These are phyloP conservation scores for Ichthyophthirius multifiliis DNA, from an alignment of 169 alveolate genomes.

Conservation along the genomic window DNA sequence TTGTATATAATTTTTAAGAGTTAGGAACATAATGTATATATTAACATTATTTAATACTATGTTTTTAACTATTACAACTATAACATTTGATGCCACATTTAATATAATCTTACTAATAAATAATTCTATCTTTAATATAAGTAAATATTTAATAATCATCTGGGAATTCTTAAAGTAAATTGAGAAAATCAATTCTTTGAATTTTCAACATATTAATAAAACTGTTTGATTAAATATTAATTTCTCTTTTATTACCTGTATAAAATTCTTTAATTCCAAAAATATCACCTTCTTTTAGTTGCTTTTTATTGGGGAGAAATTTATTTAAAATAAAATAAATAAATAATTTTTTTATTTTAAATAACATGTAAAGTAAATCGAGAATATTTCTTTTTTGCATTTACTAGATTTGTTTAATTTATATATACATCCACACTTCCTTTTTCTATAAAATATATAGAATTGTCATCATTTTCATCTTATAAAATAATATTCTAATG, in stretches of 20 bases:
- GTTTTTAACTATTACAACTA: too few species aligned
- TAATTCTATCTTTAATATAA: slow-evolving; percentile 13
- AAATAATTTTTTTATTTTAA: too few species aligned
- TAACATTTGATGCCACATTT: too few species aligned
- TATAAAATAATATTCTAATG: neutral
- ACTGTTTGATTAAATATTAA: slow-evolving; percentile 8
- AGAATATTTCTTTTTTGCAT: too few species aligned
- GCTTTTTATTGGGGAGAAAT: too few species aligned
- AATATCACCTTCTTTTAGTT: slow-evolving; percentile 18
- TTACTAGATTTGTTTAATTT: too few species aligned
- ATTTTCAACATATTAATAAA: slow-evolving; percentile 23
- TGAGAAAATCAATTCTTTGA: slow-evolving; percentile 20
- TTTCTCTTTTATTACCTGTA: slow-evolving; percentile 22
- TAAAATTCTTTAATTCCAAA: slow-evolving; percentile 29
- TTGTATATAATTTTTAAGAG: too few species aligned
- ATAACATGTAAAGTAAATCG: too few species aligned
- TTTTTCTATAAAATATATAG: neutral
- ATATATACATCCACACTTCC: neutral
- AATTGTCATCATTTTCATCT: neutral
- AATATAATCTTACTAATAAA: slow-evolving; percentile 9
- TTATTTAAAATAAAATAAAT: too few species aligned
- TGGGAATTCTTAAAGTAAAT: slow-evolving; percentile 16
- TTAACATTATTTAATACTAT: too few species aligned
- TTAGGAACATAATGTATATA: too few species aligned
- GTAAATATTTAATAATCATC: slow-evolving; percentile 19